These are phyloP conservation scores for Pseudisothecium myosuroides DNA, from an alignment of 225 moss, liverwort and hornwort genomes.

Conservation along the genomic window DNA sequence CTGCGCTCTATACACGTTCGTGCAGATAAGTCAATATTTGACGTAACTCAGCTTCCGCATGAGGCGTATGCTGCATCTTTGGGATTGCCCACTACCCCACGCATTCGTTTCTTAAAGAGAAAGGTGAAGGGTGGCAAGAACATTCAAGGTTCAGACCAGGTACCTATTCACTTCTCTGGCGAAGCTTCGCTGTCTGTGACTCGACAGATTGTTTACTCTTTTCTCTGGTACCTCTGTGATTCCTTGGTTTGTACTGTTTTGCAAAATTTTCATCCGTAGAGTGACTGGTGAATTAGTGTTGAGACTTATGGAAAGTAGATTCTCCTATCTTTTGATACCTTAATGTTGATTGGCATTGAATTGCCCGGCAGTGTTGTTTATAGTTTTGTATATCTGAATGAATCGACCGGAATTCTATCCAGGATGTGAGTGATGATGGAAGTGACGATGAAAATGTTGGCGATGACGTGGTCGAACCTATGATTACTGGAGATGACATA, in stretches of 20 bases:
- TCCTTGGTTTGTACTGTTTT: not conserved
- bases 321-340: not conserved
- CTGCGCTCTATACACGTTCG: constrained; percentile 81
- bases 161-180: not conserved
- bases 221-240: not conserved
- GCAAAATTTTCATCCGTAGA: not conserved
- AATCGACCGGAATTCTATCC: not conserved
- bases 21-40: constrained; percentile 78
- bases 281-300: not conserved
- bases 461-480: constrained; percentile 7
- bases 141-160: constrained; percentile 33
- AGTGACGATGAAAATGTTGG: constrained; percentile 27
- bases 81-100: constrained; percentile 91
- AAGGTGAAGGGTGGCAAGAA: constrained; percentile 38
- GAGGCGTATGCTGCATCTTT: constrained; percentile 84
- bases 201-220: not conserved
- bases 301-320: not conserved
- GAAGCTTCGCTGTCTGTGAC: not conserved
- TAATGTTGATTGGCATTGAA: not conserved
- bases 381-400: not conserved
- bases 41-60: constrained; percentile 78
- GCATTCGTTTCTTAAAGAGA: constrained; percentile 81
- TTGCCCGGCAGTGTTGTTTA: not conserved
- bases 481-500: constrained; percentile 4
- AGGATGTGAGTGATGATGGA: constrained; percentile 33